A percentile compares a stretch with the other conserved stretches of the same genome.
Evolutionary conservation across 2,329 filamentous ascomycete genomes (phyloP).

Genomic region (Parascedosporium putredinis): DNA sequence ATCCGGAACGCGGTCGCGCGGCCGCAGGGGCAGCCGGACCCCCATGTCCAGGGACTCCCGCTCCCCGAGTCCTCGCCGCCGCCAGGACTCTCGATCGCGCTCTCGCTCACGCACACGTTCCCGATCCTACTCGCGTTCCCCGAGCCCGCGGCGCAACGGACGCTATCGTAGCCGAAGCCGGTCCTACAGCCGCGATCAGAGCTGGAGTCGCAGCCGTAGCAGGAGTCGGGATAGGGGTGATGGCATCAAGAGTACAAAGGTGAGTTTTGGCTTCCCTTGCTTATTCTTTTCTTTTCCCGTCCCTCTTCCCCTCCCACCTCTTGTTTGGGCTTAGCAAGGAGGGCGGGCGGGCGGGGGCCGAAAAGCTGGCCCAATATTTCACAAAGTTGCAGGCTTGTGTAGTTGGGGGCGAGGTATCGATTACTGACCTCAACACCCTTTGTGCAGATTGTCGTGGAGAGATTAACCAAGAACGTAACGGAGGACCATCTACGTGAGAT

Average conservation of each 20-base stretch:
- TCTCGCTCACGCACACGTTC: slow-evolving; percentile 7
- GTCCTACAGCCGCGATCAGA: slow-evolving; percentile 18
- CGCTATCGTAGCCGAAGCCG: slow-evolving; percentile 21
- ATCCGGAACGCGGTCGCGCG: background rate
- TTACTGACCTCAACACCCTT: too few species aligned
- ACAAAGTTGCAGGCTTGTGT: too few species aligned
- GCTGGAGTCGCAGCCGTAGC: slow-evolving; percentile 23
- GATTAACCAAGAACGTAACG: slow-evolving; percentile 89
- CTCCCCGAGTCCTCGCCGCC: background rate
- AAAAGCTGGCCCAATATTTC: too few species aligned
- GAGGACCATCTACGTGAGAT: slow-evolving; percentile 84
- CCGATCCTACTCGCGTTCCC: slow-evolving; percentile 17
- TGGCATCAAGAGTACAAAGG: slow-evolving; percentile 42
- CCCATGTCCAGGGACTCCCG: background rate
- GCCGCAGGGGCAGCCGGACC: background rate
- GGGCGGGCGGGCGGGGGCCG: too few species aligned
- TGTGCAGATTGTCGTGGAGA: slow-evolving; percentile 84
- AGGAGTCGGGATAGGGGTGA: slow-evolving; percentile 26
- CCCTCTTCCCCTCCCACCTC: too few species aligned
- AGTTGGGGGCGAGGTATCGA: too few species aligned
- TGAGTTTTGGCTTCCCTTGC: too few species aligned
- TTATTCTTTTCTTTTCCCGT: too few species aligned
- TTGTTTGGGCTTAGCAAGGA: too few species aligned
- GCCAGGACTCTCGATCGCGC: slow-evolving; percentile 3
- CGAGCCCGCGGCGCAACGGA: slow-evolving; percentile 25